Evolutionary conservation across 1,139 yeast species (phyloP), one percentile per base, ranked within the genome.

Genomic region (Sugiyamaella grinbergsii): DNA sequence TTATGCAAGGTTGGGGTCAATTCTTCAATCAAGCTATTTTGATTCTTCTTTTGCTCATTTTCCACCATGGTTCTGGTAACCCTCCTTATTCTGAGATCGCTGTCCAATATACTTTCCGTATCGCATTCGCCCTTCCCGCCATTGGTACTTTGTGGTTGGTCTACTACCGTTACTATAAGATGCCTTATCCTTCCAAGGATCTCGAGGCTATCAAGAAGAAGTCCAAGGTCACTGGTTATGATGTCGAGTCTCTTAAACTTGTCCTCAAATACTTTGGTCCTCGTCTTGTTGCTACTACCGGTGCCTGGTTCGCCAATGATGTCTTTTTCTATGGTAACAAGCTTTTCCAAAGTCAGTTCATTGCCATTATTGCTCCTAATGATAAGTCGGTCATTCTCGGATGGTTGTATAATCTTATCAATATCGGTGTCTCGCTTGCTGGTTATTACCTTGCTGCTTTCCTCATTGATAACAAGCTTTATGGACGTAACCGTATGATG

Each of bases 291-390:
- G 98, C 98, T 69, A 91, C 98, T 63, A 95, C 97, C 59, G 94
- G 91, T 70, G 84, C 95, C 46, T 93, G 98, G 98, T 91, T 91
- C 77, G 77, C 84, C 76, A 80, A 91, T 72, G 98, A 93, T 77
- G 88, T 93, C 68, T 96, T 97, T 55, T 90, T 82, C 78, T 93
- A 93, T 70, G 85, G 94, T 72, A 82, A 84, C 72, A 82, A 95
- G 59, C 88, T 91, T 65, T 69, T 69, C 71, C 72, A 69, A 94
- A 93, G 73, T 82, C 77, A 71, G 83, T 95, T 55, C 75, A 83
- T 55, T 74, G 78, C 38, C 63, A 74, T 55, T 81, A 85, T 70
- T 77, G 84, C 61, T 81, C 89, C 79, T 64, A 73, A 57, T 73
- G 80, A 57, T 74, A 33, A 41, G 20, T 86, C 65, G 83, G 95